Evolutionary conservation across 371 early-diverging fungal genomes (phyloP), one percentile per base, ranked within the genome.

Genomic region (Mycotypha africana): DNA sequence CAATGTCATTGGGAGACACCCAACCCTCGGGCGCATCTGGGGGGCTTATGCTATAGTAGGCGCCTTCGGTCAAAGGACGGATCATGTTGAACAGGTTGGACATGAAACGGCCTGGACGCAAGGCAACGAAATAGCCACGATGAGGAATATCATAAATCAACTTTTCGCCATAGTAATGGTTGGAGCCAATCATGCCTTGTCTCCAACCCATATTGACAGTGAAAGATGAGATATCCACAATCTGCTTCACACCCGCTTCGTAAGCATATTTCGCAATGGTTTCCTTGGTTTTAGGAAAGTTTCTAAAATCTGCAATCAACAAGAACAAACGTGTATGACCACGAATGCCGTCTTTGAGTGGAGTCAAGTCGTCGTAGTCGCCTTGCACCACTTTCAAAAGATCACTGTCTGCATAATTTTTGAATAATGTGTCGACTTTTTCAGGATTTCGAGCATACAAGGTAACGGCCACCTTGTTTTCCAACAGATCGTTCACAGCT

Each of bases 71-170:
- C 11, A 16, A 33, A 4, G 8, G 40, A 24, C 35, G 36, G 20
- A 19, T 22, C 33, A 37, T 16, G 21, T n/a, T 19, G 7, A 55
- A n/a, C 3, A 42, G 12, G 32, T 68, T 68, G 9, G 62, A 44
- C 56, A 63, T 59, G 52, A 70, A 70, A 0, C 42, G 38, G 31
- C 44, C 45, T 2, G 70, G 70, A n/a, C 70, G 58, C 4, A 70
- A 51, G 0, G 67, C 32, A 1, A 70, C 62, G 30, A 47, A 49
- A 4, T 16, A 4, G 12, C 52, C 57, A n/a, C 61, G 49, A 16
- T 58, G 45, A 1, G 60, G 58, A 4, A 58, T 36, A 8, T 45
- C 46, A 40, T 38, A 48, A 15, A 68, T 61, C 1, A 38, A 49
- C 24, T 60, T 44, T 36, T 69, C 70, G 16, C 49, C 45, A 14